phyloP scores from a whole-genome alignment of 768 basidiomycete genomes.

The Pilatotrama ljubarskyi region DNA sequence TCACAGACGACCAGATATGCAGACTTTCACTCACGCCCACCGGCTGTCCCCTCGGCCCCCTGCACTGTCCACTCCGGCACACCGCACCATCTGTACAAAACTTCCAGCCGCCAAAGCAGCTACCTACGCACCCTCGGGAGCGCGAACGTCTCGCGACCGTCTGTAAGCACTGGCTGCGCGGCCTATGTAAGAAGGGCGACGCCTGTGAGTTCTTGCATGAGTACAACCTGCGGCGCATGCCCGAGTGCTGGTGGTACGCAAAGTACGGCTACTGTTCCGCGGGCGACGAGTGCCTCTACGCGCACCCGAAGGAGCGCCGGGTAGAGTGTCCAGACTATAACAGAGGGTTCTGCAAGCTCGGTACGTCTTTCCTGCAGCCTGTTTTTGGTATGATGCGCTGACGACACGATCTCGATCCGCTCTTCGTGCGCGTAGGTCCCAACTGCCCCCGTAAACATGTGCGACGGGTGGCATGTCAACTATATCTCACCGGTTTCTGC shows the following conservation, averaged over 20 bases:
- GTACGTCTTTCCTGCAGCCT: slow-evolving; percentile 46
- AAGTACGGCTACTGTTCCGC: slow-evolving; percentile 98
- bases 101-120: slow-evolving; percentile 83
- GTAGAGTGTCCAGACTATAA: slow-evolving; percentile 96
- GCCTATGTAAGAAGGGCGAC: slow-evolving; percentile 97
- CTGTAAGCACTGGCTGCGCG: slow-evolving; percentile 98
- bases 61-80: slow-evolving; percentile 90
- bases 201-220: slow-evolving; percentile 99
- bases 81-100: slow-evolving; percentile 86
- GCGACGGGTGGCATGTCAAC: slow-evolving; percentile 85
- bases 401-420: too few species aligned
- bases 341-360: slow-evolving; percentile 92
- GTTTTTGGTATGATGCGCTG: too few species aligned
- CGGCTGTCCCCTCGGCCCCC: slow-evolving; percentile 89
- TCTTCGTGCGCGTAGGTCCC: slow-evolving; percentile 56
- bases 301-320: slow-evolving; percentile 88
- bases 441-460: slow-evolving; percentile 91
- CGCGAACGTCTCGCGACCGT: slow-evolving; percentile 86
- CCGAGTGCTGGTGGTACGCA: slow-evolving; percentile 98
- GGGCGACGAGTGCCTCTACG: slow-evolving; percentile 96
- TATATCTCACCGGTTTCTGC: slow-evolving; percentile 92
- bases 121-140: slow-evolving; percentile 81
- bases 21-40: slow-evolving; percentile 75
- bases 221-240: slow-evolving; percentile 97
- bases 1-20: slow-evolving; percentile 91